A percentile compares a stretch with the other conserved stretches of the same genome.
Conservation (phyloP, 805 yeast genomes). For the Candida nemodendra region DNA sequence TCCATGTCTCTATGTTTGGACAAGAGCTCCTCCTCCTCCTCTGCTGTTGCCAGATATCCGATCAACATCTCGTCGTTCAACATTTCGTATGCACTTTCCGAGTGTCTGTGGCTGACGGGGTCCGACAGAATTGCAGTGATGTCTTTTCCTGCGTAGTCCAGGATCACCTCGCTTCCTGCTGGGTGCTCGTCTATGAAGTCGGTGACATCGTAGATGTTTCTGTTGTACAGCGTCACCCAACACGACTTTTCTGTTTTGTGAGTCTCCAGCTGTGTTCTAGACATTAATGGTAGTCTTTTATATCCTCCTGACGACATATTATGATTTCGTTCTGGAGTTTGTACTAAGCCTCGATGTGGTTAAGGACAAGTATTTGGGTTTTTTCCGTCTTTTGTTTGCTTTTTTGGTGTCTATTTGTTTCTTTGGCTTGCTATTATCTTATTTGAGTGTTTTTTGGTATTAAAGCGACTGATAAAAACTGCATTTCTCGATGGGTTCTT, state of each 20-base stretch:
- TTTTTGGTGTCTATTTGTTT: too few species aligned
- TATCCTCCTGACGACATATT: too few species aligned
- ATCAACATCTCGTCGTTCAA: constrained; percentile 80
- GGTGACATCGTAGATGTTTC: constrained; percentile 85
- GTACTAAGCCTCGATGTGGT: too few species aligned
- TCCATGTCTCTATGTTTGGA: constrained; percentile 54
- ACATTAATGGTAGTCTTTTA: constrained; percentile 53
- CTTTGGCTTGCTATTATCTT: too few species aligned
- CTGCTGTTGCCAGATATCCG: constrained; percentile 78
- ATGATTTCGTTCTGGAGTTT: too few species aligned
- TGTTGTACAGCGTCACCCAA: constrained; percentile 77
- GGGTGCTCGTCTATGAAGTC: constrained; percentile 71
- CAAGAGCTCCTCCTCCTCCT: constrained; percentile 71
- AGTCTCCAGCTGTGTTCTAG: constrained; percentile 48
- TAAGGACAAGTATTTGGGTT: too few species aligned
- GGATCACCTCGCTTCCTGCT: constrained; percentile 58
- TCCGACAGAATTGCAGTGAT: constrained; percentile 77
- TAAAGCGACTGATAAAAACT: too few species aligned
- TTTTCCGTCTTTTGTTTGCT: too few species aligned
- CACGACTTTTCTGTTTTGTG: constrained; percentile 59
- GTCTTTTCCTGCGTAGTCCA: constrained; percentile 59
- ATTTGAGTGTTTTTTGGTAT: too few species aligned
- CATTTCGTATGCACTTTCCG: constrained; percentile 86
- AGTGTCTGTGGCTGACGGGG: constrained; percentile 67
- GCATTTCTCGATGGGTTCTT: too few species aligned